Conservation (phyloP, 257 asterid species). For the Thymus mandschuricus region DNA sequence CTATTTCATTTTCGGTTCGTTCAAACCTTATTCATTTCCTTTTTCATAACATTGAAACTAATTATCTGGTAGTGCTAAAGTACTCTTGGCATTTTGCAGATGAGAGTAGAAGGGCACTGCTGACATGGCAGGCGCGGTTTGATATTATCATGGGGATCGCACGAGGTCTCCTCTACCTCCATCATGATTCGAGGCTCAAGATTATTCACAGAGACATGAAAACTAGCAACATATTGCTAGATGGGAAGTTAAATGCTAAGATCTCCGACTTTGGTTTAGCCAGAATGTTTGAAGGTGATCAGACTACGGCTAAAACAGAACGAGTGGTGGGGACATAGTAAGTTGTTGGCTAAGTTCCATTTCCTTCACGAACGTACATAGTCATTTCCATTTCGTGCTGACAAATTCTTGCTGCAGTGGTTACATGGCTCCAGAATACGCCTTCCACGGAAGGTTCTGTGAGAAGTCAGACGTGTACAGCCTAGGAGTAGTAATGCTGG, state of each 20-base stretch:
- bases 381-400: background rate
- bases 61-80: too few species aligned
- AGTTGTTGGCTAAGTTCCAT: too few species aligned
- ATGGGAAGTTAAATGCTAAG: conserved; percentile 28
- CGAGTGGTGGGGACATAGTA: conserved; percentile 36
- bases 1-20: conserved; percentile 28
- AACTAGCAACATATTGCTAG: conserved; percentile 34
- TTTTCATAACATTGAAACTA: too few species aligned
- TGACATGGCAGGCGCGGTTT: conserved; percentile 28
- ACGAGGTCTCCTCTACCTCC: conserved; percentile 36
- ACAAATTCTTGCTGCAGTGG: conserved; percentile 20
- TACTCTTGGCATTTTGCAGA: conserved; percentile 21
- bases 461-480: conserved; percentile 28
- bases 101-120: background rate
- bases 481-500: conserved; percentile 33
- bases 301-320: conserved; percentile 24
- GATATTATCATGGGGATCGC: conserved; percentile 35
- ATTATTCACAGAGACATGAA: conserved; percentile 38
- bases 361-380: background rate
- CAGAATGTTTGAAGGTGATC: conserved; percentile 31
- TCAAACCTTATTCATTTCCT: background rate
- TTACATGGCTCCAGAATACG: conserved; percentile 37
- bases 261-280: conserved; percentile 36
- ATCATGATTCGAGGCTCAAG: conserved; percentile 37
- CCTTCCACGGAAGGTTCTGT: conserved; percentile 24